These are phyloP conservation scores for Schwanniomyces vanrijiae DNA, from an alignment of 805 yeast species.

Conservation along the genomic window DNA sequence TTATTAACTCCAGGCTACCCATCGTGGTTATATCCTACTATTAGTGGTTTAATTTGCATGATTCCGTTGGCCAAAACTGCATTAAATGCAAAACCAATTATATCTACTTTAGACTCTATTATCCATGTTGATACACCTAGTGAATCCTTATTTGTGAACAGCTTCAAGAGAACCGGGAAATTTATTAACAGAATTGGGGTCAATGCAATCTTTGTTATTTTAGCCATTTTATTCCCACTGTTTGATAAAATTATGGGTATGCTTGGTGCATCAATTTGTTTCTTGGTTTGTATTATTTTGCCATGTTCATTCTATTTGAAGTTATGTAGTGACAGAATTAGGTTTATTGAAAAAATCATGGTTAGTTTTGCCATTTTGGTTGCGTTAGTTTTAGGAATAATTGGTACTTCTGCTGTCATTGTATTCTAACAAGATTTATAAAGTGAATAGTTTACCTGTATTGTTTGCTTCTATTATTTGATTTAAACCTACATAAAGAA, in stretches of 20 bases:
- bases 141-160: conserved; percentile 7
- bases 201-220: conserved; percentile 54
- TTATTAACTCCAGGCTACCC: conserved; percentile 50
- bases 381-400: conserved; percentile 48
- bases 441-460: too few species aligned
- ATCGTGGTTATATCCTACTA: conserved; percentile 42
- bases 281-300: conserved; percentile 73
- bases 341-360: conserved; percentile 33
- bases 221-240: conserved; percentile 69
- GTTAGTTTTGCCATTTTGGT: conserved; percentile 46
- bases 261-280: conserved; percentile 78
- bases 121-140: conserved; percentile 30
- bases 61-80: conserved; percentile 87
- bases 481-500: too few species aligned
- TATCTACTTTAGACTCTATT: conserved; percentile 65
- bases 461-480: too few species aligned
- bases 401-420: conserved; percentile 60
- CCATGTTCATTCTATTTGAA: conserved; percentile 72
- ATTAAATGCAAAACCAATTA: conserved; percentile 77
- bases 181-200: conserved; percentile 38
- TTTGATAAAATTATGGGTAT: conserved; percentile 83
- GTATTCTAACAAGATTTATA: conserved; percentile 4
- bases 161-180: conserved; percentile 9
- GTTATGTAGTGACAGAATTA: conserved; percentile 48
- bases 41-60: conserved; percentile 72